Evolutionary conservation across 768 basidiomycete genomes (phyloP).

Genomic region (Pleurotus djamor): DNA sequence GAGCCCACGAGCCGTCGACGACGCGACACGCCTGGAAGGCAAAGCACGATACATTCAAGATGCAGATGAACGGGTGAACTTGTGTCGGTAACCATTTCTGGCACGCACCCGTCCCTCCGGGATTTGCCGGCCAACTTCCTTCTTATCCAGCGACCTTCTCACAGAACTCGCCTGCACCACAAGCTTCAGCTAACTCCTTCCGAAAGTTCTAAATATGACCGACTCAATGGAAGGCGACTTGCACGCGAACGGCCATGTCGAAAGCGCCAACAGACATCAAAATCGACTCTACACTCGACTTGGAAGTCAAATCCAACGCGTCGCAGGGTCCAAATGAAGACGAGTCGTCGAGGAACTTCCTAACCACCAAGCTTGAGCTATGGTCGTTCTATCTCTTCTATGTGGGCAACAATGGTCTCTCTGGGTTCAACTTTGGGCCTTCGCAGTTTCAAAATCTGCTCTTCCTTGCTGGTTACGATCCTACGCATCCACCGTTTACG

Average conservation of each 20-base stretch:
- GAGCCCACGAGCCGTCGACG: slow-evolving; percentile 40
- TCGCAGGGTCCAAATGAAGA: not conserved
- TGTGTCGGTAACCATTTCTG: not conserved
- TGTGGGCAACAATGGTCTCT: slow-evolving; percentile 65
- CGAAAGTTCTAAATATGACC: no score
- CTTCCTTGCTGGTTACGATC: slow-evolving; percentile 73
- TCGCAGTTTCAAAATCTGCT: slow-evolving; percentile 76
- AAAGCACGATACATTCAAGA: slow-evolving; percentile 55
- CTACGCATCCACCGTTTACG: slow-evolving; percentile 51
- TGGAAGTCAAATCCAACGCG: not conserved
- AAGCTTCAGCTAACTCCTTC: not conserved
- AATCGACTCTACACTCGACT: not conserved
- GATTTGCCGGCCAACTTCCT: not conserved
- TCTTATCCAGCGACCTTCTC: no score
- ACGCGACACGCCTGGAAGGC: slow-evolving; percentile 49
- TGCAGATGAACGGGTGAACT: slow-evolving; percentile 13
- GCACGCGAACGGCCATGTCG: not conserved
- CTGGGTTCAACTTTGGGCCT: slow-evolving; percentile 71
- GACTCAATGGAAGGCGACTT: not conserved
- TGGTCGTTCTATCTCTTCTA: slow-evolving; percentile 65
- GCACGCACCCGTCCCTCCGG: not conserved
- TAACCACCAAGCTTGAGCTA: slow-evolving; percentile 47
- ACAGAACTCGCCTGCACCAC: no score
- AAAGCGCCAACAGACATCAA: not conserved
- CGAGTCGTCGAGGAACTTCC: not conserved